Conservation (phyloP, 257 asterid genomes). For the Anisodus tanguticus region DNA sequence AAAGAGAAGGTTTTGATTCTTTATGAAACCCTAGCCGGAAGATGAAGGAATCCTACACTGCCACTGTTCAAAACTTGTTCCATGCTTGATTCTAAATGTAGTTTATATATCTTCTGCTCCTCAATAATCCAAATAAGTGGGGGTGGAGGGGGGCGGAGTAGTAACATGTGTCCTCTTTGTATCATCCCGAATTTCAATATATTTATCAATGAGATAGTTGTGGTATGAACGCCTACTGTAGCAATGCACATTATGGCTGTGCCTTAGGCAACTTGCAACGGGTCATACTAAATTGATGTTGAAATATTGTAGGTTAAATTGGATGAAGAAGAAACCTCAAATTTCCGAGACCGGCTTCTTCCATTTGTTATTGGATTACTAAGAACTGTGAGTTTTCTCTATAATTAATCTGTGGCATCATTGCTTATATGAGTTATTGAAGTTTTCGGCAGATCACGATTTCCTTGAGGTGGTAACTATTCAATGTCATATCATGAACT, state of each 20-base stretch:
- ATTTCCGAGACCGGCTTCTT: conserved; percentile 89
- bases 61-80: background rate
- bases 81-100: conserved; percentile 18
- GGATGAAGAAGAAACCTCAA: conserved; percentile 77
- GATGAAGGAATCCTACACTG: conserved; percentile 1
- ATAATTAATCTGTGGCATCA: background rate
- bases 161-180: conserved; percentile 9
- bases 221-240: conserved; percentile 15
- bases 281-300: conserved; percentile 33
- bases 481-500: background rate
- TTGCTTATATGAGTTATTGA: conserved; percentile 19
- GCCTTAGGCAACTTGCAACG: conserved; percentile 23
- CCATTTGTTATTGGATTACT: conserved; percentile 95
- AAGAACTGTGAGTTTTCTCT: conserved; percentile 74
- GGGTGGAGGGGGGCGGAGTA: background rate
- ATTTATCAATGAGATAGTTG: background rate
- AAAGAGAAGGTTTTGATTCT: background rate
- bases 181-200: conserved; percentile 12
- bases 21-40: background rate
- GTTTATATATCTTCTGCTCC: background rate
- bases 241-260: background rate
- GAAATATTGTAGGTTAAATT: conserved; percentile 62
- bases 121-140: conserved; percentile 5
- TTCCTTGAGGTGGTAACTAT: background rate
- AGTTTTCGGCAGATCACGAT: background rate